Evolutionary conservation across 352 stramenopile species (phyloP), one percentile per base, ranked within the genome.

Genomic region (Pythium chondricola): DNA sequence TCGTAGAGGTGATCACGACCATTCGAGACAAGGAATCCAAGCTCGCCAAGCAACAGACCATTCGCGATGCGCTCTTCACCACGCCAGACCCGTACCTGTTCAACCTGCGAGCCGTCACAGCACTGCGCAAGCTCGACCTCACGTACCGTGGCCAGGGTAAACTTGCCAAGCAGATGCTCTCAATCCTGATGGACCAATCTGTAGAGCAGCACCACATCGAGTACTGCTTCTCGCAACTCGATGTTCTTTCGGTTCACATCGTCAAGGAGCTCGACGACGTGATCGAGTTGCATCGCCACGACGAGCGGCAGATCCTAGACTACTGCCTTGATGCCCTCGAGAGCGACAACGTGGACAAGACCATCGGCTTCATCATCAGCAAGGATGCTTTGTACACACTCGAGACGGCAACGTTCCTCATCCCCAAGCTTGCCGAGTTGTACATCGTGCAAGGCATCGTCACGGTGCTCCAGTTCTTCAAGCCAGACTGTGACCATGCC

Each of bases 231-330:
- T 60, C 39, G 9, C 74, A 85, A 29, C 59, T 88, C 6, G 58
- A 60, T 3, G 25, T 65, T n/a, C 52, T 86, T 41, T 82, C 77
- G 0, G 60, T 88, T 22, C 73, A 88, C 38, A 74, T 88, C 43
- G 69, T 88, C 25, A 84, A 85, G 31, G 74, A 89, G 43, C 42
- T 89, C 4, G 74, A 89, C 58, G 71, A 83, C 25, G 59, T 80
- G 8, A 63, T 85, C 17, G 53, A 52, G 17, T 43, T 89, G 24
- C 71, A 84, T 55, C 65, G 31, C 13, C 68, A 69, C 6, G 58
- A 84, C 60, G 47, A 55, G 6, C 31, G 59, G 4, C 63, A 75
- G 5, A 43, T 87, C n/a, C 39, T 87, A 16, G 50, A 61, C 13
- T 87, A 82, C 31, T 82, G 72, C 35, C 51, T 78, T 10, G 63